Base-by-base conservation (phyloP, 2,329 filamentous ascomycete species). In the Coccinonectria pachysandricola region DNA sequence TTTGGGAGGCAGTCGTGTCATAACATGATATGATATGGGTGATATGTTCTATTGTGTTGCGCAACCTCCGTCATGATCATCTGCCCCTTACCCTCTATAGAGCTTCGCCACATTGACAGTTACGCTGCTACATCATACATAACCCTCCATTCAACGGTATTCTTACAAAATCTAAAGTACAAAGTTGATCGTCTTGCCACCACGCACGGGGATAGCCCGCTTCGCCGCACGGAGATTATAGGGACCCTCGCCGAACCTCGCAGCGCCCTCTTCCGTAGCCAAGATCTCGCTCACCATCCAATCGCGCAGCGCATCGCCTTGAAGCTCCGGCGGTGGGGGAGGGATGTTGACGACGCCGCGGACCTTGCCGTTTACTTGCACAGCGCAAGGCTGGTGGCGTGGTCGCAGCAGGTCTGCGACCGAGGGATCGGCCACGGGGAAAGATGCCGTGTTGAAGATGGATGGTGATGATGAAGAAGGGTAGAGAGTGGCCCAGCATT, bases 361-460 rank as follows among this genome's bases (percentile, higher is more conserved):
- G 36, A 82, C 54, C 52, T 79, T 86, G n/a, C 85, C 84, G 46
- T 92, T 85, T 35, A 92, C 57, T 45, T 86, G 79, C 10, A 93
- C 75, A 0, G 78, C 78, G 37, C 75, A 80, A 4, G 51, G 58
- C 49, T 67, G 55, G 36, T 54, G 60, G 36, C 63, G 53, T 27
- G 65, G 54, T 42, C 67, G 56, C 39, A 77, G 51, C 38, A 69
- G 46, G 37, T 61, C 48, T 29, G 64, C 41, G 24, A 64, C 64
- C 14, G 37, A 43, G 4, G 60, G 64, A 35, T 79, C 72, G 3
- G 58, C 47, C 0, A 38, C 48, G 0, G 81, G 82, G 59, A 83
- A 91, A 1, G 51, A 49, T 1, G 69, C 64, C 20, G 50, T 41
- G n/a, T 24, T 28, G 39, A 66, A 65, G 29, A 67, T 52, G 17